These are phyloP conservation scores for Lotus japonicus DNA, from an alignment of 306 rosid species.

Conservation along the genomic window DNA sequence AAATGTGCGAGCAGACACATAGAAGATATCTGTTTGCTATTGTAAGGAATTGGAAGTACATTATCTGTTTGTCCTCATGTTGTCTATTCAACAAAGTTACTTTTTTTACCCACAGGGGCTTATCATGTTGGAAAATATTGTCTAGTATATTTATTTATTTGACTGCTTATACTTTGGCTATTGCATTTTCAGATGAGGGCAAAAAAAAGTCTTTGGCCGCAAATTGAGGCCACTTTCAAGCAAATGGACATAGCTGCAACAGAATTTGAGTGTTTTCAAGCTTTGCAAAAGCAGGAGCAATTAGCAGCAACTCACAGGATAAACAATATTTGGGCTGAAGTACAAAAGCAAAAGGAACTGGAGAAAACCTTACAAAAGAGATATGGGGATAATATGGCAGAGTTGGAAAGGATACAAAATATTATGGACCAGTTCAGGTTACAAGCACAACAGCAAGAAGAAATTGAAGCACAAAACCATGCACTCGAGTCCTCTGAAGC, in stretches of 20 bases:
- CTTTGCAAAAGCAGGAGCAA: conserved; percentile 78
- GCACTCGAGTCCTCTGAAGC: conserved; percentile 35
- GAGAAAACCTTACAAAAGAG: conserved; percentile 64
- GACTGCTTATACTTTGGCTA: not conserved
- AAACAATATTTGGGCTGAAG: conserved; percentile 63
- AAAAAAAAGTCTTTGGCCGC: conserved; percentile 74
- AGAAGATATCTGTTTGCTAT: too few species aligned
- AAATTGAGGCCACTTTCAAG: conserved; percentile 81
- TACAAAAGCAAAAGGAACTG: conserved; percentile 80
- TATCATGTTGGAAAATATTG: too few species aligned
- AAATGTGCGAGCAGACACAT: too few species aligned
- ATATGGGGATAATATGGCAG: conserved; percentile 60
- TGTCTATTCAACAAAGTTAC: too few species aligned
- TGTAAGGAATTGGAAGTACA: too few species aligned
- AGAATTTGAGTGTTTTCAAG: conserved; percentile 84
- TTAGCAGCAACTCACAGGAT: conserved; percentile 74
- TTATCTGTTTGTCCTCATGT: too few species aligned
- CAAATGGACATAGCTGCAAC: conserved; percentile 83
- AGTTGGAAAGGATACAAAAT: conserved; percentile 46
- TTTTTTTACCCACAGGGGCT: too few species aligned
- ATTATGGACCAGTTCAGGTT: conserved; percentile 39
- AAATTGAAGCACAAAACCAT: conserved; percentile 35
- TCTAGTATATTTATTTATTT: not conserved
- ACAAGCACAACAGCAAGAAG: conserved; percentile 47
- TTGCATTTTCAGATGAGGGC: conserved; percentile 57